These are phyloP conservation scores for Boletellus sp. DNA, from an alignment of 768 basidiomycete genomes.

Conservation along the genomic window DNA sequence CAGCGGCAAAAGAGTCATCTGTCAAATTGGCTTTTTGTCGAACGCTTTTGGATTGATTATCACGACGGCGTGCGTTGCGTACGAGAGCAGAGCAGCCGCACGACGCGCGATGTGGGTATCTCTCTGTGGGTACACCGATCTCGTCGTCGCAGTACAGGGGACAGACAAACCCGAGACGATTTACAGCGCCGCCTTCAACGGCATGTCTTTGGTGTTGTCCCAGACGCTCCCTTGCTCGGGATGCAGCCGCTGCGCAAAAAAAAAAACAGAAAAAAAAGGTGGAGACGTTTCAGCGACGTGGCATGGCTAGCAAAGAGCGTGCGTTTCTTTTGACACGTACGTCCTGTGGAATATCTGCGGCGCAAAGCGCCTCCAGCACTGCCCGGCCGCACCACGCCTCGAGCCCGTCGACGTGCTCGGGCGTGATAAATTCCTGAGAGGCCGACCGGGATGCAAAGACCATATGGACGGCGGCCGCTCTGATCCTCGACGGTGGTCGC, in stretches of 20 bases:
- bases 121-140: no score
- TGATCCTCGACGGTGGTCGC: slow-evolving; percentile 39
- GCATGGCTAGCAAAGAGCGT: no score
- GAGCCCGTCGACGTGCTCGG: slow-evolving; percentile 52
- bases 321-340: slow-evolving; percentile 32
- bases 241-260: slow-evolving; percentile 45
- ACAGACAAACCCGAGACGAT: neutral
- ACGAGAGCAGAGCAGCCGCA: no score
- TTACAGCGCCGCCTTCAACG: slow-evolving; percentile 12
- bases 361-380: slow-evolving; percentile 53
- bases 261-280: neutral
- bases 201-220: slow-evolving; percentile 30
- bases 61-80: no score
- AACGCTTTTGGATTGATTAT: no score
- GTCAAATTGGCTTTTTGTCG: neutral
- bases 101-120: no score
- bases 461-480: slow-evolving; percentile 79
- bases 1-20: neutral
- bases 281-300: no score
- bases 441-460: slow-evolving; percentile 68
- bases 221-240: slow-evolving; percentile 55
- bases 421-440: slow-evolving; percentile 72
- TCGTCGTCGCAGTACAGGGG: neutral
- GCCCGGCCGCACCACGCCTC: slow-evolving; percentile 63
- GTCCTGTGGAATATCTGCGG: slow-evolving; percentile 44